Evolutionary conservation across 1,139 yeast species (phyloP), one percentile per base, ranked within the genome.

Genomic region (Yamadazyma songkhlaensis): DNA sequence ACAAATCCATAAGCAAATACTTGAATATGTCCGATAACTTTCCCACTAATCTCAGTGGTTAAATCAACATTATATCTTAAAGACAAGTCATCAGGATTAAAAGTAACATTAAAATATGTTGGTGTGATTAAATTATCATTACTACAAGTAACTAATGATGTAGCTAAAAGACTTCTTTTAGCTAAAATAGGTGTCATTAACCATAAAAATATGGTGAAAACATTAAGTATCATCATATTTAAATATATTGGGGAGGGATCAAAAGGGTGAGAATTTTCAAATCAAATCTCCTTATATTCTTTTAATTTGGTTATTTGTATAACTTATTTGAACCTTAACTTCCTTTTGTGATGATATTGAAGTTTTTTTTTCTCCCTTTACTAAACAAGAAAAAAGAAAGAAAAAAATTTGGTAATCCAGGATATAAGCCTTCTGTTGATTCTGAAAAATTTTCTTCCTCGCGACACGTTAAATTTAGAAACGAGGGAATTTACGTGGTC

Each of bases 1-100:
- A 67, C 58, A 60, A 84, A 82, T 1, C 94, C 94, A 54, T 84
- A 84, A 4, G 92, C 94, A 51, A 78, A 83, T 13, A 84, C 86
- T 38, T 74, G 76, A 23, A 81, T 66, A 38, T 74, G 72, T 3
- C 88, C 92, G 25, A 53, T 51, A 42, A 84, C 74, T 44, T 79
- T 70, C 23, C 77, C 79, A 36, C 69, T 62, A 39, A 84, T 69
- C 39, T 79, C 81, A 4, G 90, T 77, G 14, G 76, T 68, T 53
- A 84, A 63, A 45, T 81, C 82, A 36, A 84, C 60, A 30, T 77
- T 70, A 51, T 84, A 84, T 41, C 71, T 71, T 44, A 84, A 58
- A 6, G 87, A 70, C 20, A 77, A 57, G 44, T 74, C 77, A 46
- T 81, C 85, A 0, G 90, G 88, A 49, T 81, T 64, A 53, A 84